Evolutionary conservation across 306 rosid species (phyloP), one percentile per base, ranked within the genome.

Genomic region (Citrullus amarus): DNA sequence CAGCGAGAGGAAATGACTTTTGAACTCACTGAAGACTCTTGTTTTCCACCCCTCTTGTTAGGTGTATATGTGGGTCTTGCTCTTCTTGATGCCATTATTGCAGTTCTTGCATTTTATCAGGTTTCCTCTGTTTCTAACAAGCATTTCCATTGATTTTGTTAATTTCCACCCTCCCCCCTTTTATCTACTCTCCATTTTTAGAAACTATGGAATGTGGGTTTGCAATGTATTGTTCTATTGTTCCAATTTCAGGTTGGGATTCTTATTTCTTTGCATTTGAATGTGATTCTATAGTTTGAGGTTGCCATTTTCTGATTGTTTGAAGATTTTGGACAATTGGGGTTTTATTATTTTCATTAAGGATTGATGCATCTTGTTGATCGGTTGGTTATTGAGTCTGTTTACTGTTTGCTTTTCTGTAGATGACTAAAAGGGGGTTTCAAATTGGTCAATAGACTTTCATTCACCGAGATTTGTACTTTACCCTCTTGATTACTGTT

Each of bases 51-150:
- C 39, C 85, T 51, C 15, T 60, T 91, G 80, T 81, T 84, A 30
- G 91, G 84, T 78, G 90, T 89, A 32, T 84, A 86, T 87, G 88
- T 82, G 76, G 86, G 82, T 82, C 91, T 92, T 78, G 93, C 97
- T 81, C 68, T 95, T 38, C 68, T 92, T 82, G 88, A 88, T 75
- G 92, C 84, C 70, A 46, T 88, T 61, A 71, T 95, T 84, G 87
- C 93, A 46, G 80, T 72, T 83, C 80, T 95, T 67, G 92, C 97
- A 17, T 88, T 79, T 79, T 85, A 69, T 79, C 98, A 95, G 98
- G 98, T 94, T 86, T 81, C 68, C 76, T 73, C 76, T 30, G 76
- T 62, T 89, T 62, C 80, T 84, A 75, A 13, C 65, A 6, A n/a
- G 4, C 73, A 39, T 48, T 79, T 38, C 44, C 30, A 39, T 73